Percentiles rank a stretch among this genome's conserved stretches.
These are phyloP conservation scores for Capniomyces stellatus DNA, from an alignment of 371 early-diverging fungal genomes.

Conservation along the genomic window DNA sequence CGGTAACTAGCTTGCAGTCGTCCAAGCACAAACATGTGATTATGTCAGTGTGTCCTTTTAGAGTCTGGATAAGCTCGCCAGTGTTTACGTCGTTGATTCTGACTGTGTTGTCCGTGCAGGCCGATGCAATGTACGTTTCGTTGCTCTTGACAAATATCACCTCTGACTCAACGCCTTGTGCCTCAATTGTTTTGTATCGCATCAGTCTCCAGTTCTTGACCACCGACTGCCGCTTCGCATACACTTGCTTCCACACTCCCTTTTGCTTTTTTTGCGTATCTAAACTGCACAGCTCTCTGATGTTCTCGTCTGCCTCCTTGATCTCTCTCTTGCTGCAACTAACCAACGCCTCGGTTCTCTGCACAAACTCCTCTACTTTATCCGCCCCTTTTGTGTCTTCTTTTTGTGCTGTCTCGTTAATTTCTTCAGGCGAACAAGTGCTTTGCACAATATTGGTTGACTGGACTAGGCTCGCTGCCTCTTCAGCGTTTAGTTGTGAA, in stretches of 20 bases:
- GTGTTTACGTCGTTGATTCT: constrained; percentile 68
- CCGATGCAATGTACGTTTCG: constrained; percentile 57
- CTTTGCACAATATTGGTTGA: neutral
- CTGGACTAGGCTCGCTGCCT: neutral
- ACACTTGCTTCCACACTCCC: constrained; percentile 72
- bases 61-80: constrained; percentile 39
- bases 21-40: constrained; percentile 79
- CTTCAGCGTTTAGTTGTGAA: neutral
- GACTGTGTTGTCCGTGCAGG: constrained; percentile 66
- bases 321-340: neutral
- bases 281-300: neutral
- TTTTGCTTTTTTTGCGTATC: neutral
- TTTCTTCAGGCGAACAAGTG: neutral
- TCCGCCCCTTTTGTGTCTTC: neutral
- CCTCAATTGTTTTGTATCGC: constrained; percentile 32
- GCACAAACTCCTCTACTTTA: neutral
- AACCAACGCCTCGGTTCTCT: neutral
- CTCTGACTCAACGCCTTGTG: constrained; percentile 67
- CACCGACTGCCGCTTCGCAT: constrained; percentile 56
- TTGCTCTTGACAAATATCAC: constrained; percentile 77
- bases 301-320: neutral
- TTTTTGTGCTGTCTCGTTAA: neutral
- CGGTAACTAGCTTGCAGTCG: constrained; percentile 62
- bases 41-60: constrained; percentile 70
- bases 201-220: constrained; percentile 74